phyloP scores from a whole-genome alignment of 306 rosid species.

The Fragaria nilgerrensis region DNA sequence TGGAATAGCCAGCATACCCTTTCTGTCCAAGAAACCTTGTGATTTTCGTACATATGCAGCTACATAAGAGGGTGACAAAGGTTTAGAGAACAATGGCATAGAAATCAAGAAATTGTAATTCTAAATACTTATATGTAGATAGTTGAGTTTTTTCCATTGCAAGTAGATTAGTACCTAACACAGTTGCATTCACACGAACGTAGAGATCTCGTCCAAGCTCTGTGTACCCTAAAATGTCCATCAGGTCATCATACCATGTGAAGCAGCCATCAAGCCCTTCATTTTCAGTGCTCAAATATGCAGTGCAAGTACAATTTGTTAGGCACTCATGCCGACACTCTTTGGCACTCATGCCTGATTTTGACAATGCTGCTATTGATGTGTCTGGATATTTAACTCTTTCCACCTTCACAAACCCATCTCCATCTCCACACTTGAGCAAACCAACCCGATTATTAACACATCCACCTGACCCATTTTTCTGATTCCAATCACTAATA shows the following conservation, averaged over 20 bases:
- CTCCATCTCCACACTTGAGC: slow-evolving; percentile 40
- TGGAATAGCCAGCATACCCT: neutral
- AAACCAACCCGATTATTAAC: slow-evolving; percentile 25
- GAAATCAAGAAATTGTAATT: neutral
- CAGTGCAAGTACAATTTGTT: slow-evolving; percentile 49
- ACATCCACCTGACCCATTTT: slow-evolving; percentile 51
- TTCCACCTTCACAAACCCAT: slow-evolving; percentile 41
- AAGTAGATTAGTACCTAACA: slow-evolving; percentile 6
- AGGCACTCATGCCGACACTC: slow-evolving; percentile 40
- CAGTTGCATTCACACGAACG: slow-evolving; percentile 38
- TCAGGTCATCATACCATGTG: slow-evolving; percentile 43
- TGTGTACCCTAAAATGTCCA: slow-evolving; percentile 33
- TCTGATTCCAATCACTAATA: slow-evolving; percentile 31
- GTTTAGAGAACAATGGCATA: neutral
- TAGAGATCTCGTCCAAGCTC: slow-evolving; percentile 36
- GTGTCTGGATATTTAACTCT: slow-evolving; percentile 48
- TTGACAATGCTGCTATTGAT: slow-evolving; percentile 21
- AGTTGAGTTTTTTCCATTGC: neutral
- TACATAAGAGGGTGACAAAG: slow-evolving; percentile 7
- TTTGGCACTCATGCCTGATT: slow-evolving; percentile 13
- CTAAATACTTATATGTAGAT: neutral
- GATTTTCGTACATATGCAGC: neutral
- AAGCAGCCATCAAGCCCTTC: slow-evolving; percentile 38
- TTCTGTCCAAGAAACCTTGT: neutral
- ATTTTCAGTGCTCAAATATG: slow-evolving; percentile 30